phyloP scores from a whole-genome alignment of 1,139 yeast species.

The Diutina scorzettiae region DNA sequence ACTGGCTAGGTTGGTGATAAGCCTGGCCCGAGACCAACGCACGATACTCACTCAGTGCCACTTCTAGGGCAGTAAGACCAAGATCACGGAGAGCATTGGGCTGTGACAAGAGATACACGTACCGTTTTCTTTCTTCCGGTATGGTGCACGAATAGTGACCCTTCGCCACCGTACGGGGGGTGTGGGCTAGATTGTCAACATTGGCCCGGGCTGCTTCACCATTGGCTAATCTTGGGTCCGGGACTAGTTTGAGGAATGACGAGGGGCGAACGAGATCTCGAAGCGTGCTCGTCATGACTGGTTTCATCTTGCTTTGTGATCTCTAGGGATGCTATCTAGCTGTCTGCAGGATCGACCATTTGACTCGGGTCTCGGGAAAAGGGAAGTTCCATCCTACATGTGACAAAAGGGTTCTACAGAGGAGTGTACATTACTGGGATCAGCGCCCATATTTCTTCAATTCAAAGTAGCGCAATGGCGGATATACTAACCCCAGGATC shows the following conservation, averaged over 20 bases:
- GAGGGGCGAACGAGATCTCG: neutral
- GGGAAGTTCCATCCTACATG: too few relatives aligned
- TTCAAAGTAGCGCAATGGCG: constrained; percentile 53
- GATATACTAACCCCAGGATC: constrained; percentile 54
- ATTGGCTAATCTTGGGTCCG: neutral
- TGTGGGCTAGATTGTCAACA: constrained; percentile 19
- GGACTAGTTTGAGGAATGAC: neutral
- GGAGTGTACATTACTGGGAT: too few relatives aligned
- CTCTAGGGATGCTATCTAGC: too few relatives aligned
- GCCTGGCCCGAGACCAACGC: constrained; percentile 53
- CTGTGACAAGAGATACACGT: constrained; percentile 47
- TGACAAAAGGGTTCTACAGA: too few relatives aligned
- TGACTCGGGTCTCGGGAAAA: too few relatives aligned
- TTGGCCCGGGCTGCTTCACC: neutral
- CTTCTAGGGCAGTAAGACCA: constrained; percentile 34
- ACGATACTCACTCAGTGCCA: constrained; percentile 32
- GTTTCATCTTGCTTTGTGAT: too few relatives aligned
- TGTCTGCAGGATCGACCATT: too few relatives aligned
- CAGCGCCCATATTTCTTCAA: constrained; percentile 39
- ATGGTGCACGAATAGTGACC: constrained; percentile 65
- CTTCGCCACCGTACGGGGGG: constrained; percentile 46
- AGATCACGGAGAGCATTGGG: constrained; percentile 49
- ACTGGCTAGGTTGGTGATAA: constrained; percentile 11
- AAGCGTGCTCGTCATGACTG: neutral
- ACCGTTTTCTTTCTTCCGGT: constrained; percentile 50